These are phyloP conservation scores for Zasmidium angulare DNA, from an alignment of 2,329 filamentous ascomycete genomes.

Conservation along the genomic window DNA sequence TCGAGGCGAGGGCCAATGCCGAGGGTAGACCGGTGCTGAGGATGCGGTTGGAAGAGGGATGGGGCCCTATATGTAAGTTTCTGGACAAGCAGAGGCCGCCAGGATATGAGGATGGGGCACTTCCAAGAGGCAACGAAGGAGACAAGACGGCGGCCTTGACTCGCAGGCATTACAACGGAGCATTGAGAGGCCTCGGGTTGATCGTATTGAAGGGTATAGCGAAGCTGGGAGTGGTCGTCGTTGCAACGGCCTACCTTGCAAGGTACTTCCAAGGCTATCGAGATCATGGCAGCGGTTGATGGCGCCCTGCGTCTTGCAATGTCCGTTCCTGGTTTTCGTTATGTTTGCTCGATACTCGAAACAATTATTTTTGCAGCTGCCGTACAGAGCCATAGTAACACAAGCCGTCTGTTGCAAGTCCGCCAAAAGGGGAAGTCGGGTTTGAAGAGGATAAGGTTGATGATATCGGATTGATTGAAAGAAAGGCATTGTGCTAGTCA, in stretches of 20 bases:
- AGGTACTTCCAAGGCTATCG: background rate
- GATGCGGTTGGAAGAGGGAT: background rate
- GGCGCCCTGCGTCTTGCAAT: background rate
- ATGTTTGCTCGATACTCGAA: too few relatives aligned
- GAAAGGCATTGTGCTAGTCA: background rate
- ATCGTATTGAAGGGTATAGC: background rate
- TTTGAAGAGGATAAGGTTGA: background rate
- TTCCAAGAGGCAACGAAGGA: background rate
- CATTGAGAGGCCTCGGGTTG: background rate
- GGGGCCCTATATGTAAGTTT: background rate
- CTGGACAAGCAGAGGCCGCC: background rate
- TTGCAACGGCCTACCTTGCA: background rate
- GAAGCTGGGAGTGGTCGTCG: background rate
- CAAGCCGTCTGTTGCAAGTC: background rate
- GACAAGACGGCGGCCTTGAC: background rate
- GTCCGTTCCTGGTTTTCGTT: background rate
- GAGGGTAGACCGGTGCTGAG: background rate
- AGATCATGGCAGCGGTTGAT: background rate
- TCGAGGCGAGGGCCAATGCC: background rate
- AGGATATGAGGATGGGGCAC: background rate
- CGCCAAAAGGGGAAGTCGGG: background rate
- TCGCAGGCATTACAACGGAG: background rate
- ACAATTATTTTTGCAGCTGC: too few relatives aligned
- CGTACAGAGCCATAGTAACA: too few relatives aligned
- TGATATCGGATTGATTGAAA: background rate